phyloP scores from a whole-genome alignment of 2,329 filamentous ascomycete species.

The Alternaria gansuensis region DNA sequence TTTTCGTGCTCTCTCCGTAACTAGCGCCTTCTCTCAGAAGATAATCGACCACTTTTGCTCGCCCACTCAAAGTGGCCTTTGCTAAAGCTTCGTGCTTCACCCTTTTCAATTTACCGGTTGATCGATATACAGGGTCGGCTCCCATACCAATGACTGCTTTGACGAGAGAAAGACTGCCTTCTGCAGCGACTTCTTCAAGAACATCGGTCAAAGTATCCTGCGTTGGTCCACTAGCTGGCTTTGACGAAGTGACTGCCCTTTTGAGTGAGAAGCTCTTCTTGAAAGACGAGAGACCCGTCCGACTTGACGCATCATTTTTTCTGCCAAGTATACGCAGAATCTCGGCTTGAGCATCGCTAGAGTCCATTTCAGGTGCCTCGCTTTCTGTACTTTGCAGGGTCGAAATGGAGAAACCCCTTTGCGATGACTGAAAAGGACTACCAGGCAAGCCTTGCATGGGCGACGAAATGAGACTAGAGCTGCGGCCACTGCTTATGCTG shows the following conservation, averaged over 20 bases:
- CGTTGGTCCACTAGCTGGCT: constrained; percentile 7
- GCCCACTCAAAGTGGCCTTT: constrained; percentile 28
- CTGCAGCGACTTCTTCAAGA: constrained; percentile 28
- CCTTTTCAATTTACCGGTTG: constrained; percentile 24
- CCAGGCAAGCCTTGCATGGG: constrained; percentile 10
- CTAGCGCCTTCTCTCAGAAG: constrained; percentile 27
- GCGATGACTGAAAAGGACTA: constrained; percentile 18
- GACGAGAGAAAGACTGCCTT: constrained; percentile 27
- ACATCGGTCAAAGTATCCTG: constrained; percentile 21
- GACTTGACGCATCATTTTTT: constrained; percentile 12
- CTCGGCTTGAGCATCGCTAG: constrained; percentile 26
- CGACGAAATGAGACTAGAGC: constrained; percentile 9
- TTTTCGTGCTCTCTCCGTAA: constrained; percentile 27
- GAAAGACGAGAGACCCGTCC: constrained; percentile 15
- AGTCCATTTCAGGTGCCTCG: constrained; percentile 22
- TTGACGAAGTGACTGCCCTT: constrained; percentile 19
- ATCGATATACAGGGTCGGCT: constrained; percentile 21
- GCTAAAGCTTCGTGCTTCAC: constrained; percentile 30
- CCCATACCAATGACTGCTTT: constrained; percentile 24
- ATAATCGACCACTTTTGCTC: constrained; percentile 26
- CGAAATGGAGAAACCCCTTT: constrained; percentile 23
- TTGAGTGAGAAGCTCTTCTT: constrained; percentile 27
- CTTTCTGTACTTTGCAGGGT: constrained; percentile 20
- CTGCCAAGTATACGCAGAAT: constrained; percentile 22
- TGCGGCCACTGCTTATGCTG: constrained; percentile 21